Conservation (phyloP, 2,329 filamentous ascomycete genomes). For the Mariannaea elegans region DNA sequence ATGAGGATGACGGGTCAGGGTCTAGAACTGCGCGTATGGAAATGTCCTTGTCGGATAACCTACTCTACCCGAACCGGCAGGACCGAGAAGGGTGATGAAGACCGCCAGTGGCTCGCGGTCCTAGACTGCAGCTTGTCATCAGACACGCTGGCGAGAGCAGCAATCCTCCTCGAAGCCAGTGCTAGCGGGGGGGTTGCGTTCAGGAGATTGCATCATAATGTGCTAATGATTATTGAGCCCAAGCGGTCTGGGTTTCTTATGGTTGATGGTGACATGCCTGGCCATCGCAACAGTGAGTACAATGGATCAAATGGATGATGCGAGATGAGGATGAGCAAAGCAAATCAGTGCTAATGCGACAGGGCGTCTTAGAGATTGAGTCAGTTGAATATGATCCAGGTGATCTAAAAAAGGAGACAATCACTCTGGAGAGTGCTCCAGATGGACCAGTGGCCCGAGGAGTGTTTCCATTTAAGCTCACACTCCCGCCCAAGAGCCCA, state of each 20-base stretch:
- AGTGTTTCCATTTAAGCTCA: slow-evolving; percentile 40
- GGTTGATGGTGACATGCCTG: slow-evolving; percentile 15
- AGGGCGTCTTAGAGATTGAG: slow-evolving; percentile 27
- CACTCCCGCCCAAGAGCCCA: slow-evolving; percentile 30
- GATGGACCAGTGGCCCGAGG: slow-evolving; percentile 35
- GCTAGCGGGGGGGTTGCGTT: slow-evolving; percentile 30
- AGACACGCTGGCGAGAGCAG: slow-evolving; percentile 38
- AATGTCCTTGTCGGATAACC: slow-evolving; percentile 37
- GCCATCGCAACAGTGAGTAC: slow-evolving; percentile 21
- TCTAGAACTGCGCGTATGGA: slow-evolving; percentile 38
- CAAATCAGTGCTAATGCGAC: slow-evolving; percentile 1
- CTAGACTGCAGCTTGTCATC: slow-evolving; percentile 41
- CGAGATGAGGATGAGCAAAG: background rate
- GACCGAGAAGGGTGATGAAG: slow-evolving; percentile 32
- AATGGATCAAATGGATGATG: background rate
- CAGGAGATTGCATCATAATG: slow-evolving; percentile 33
- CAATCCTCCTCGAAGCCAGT: slow-evolving; percentile 37
- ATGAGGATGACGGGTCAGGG: slow-evolving; percentile 35
- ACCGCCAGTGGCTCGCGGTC: slow-evolving; percentile 36
- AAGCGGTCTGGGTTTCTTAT: slow-evolving; percentile 23
- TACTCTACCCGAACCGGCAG: slow-evolving; percentile 33
- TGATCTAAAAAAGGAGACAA: slow-evolving; percentile 38
- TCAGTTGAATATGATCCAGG: slow-evolving; percentile 39
- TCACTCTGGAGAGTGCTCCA: slow-evolving; percentile 34
- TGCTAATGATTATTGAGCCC: slow-evolving; percentile 40